Evolutionary conservation across 2,329 filamentous ascomycete genomes (phyloP).

Genomic region (Colletotrichum camelliae): DNA sequence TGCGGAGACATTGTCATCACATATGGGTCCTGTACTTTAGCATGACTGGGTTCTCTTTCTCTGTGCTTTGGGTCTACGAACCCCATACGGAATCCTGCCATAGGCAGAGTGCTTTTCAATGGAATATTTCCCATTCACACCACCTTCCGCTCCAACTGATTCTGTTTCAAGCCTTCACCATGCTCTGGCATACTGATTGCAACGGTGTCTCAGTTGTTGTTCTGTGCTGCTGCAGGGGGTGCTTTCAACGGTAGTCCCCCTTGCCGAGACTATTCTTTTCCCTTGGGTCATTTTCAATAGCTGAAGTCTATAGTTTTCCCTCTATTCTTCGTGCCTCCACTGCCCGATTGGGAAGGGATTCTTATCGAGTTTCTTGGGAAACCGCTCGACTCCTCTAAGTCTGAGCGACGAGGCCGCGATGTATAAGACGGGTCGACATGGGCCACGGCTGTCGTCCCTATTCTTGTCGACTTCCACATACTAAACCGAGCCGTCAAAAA

Average conservation of each 20-base stretch:
- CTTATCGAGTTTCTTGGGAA: not conserved
- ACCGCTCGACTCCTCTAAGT: not conserved
- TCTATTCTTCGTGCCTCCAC: not conserved
- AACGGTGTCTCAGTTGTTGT: not conserved
- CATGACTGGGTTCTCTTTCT: not conserved
- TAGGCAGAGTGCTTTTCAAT: not conserved
- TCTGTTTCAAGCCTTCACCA: not conserved
- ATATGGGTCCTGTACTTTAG: constrained; percentile 7
- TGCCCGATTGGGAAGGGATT: not conserved
- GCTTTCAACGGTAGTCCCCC: not conserved
- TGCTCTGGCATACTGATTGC: not conserved
- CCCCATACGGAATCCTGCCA: not conserved
- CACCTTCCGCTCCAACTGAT: not conserved
- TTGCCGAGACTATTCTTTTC: constrained; percentile 1
- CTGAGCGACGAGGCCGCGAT: not conserved
- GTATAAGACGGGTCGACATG: not conserved
- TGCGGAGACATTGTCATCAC: constrained; percentile 4
- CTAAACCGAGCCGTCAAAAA: not conserved
- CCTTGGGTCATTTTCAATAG: not conserved
- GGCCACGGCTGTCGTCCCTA: not conserved
- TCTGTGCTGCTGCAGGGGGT: not conserved
- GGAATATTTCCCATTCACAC: not conserved
- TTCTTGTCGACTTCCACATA: not conserved
- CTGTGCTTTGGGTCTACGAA: not conserved
- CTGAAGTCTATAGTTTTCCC: not conserved